Base-by-base conservation (phyloP, 139 green algal species). In the Desmodesmus armatus region DNA sequence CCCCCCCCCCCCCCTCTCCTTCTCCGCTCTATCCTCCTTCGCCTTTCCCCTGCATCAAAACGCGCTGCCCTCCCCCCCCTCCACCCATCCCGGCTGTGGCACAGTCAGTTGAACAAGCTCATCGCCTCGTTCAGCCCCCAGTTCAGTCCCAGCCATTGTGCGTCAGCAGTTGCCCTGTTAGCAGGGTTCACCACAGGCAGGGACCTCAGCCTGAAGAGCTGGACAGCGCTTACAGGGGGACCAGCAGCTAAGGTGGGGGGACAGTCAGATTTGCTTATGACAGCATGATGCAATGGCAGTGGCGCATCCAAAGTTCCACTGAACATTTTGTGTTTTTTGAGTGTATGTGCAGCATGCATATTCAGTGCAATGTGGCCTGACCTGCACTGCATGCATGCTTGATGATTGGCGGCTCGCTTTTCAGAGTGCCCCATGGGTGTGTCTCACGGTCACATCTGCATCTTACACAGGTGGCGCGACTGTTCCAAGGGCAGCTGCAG, bases 61-160 rank as follows among this genome's bases (percentile, higher is more conserved):
- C 21, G 29, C 19, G n/a, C n/a, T 69, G n/a, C n/a, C 27, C 2
- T 75, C 29, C 6, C 6, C 6, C 31, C 39, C 6, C 7, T 37
- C 17, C 31, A 25, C n/a, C n/a, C 33, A 27, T 60, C n/a, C n/a
- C n/a, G n/a, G n/a, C n/a, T n/a, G n/a, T n/a, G n/a, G n/a, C 37
- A 31, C 78, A 84, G 78, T n/a, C 62, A 76, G n/a, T 31, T 84
- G 62, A 58, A 2, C 19, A 63, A 62, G 41, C 29, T 84, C 25
- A 35, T 84, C n/a, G 21, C 15, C 5, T 39, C 43, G n/a, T 76
- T 63, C 71, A 67, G 49, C 13, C 35, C 47, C 25, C 27, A 67
- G n/a, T 25, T 86, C 2, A 60, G 43, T 37, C 47, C 66, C 23
- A 35, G 15, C 31, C 67, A 80, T 17, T 69, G 49, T 40, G 80